Evolutionary conservation across 2,329 filamentous ascomycete species (phyloP).

Genomic region (Thelonectria discophora): DNA sequence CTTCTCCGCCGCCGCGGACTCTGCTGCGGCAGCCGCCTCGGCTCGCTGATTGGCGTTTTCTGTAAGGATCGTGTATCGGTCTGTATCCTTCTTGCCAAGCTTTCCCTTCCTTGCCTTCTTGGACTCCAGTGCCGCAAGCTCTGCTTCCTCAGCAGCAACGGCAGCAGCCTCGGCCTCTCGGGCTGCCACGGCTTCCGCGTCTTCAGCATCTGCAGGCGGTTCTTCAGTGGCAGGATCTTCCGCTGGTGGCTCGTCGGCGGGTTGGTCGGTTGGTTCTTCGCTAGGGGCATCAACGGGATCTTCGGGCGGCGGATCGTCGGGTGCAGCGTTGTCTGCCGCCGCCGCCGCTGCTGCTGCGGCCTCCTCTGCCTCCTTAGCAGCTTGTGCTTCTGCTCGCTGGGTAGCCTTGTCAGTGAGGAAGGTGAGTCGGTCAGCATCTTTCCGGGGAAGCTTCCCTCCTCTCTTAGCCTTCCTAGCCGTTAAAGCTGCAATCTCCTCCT

Average conservation of each 20-base stretch:
- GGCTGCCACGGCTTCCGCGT: constrained; percentile 11
- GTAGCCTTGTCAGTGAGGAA: constrained; percentile 19
- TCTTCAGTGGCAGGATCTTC: constrained; percentile 30
- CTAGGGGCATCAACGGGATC: constrained; percentile 12
- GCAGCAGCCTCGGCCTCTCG: constrained; percentile 31
- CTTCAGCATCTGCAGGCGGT: constrained; percentile 16
- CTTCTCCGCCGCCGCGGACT: constrained; percentile 17
- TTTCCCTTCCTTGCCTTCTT: constrained; percentile 38
- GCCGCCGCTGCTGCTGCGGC: constrained; percentile 12
- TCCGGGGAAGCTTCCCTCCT: constrained; percentile 21
- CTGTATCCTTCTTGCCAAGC: constrained; percentile 35
- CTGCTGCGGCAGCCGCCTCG: constrained; percentile 32
- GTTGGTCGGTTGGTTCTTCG: constrained; percentile 10
- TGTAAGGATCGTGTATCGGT: constrained; percentile 31
- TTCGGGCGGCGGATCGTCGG: constrained; percentile 8
- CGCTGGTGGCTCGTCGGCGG: constrained; percentile 11
- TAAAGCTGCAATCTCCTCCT: constrained; percentile 51
- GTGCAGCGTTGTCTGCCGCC: not conserved
- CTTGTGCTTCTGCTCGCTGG: constrained; percentile 20
- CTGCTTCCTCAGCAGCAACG: constrained; percentile 34
- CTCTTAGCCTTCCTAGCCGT: constrained; percentile 49
- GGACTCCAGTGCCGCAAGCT: constrained; percentile 31
- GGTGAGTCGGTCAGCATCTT: constrained; percentile 21
- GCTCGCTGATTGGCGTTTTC: constrained; percentile 34
- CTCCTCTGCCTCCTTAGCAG: constrained; percentile 24